Base-by-base conservation (phyloP, 2,329 filamentous ascomycete genomes). In the Fusarium sp. region DNA sequence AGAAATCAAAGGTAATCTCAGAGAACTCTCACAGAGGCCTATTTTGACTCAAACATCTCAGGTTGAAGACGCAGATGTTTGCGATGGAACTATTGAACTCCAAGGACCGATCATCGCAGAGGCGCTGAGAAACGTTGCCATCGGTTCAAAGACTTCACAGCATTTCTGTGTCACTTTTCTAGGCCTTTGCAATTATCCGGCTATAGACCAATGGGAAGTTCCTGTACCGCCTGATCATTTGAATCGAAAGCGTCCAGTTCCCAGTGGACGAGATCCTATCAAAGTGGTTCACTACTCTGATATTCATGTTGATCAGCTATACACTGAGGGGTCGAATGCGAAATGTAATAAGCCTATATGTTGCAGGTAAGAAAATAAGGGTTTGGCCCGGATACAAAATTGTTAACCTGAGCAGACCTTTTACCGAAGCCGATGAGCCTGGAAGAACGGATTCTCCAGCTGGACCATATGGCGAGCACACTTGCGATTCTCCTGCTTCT, bases 211-310 rank as follows among this genome's bases (percentile, higher is more conserved):
- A 3, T 82, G 82, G 72, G 76, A 77, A 16, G 77, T 87, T 16
- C 71, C 74, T 3, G 82, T 87, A 46, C 83, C 85, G 15, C 77
- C 78, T 9, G 70, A 79, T 10, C 83, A 83, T 63, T 79, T 81
- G 10, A 58, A 75, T 18, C 70, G 72, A 18, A 70, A 61, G 16
- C 80, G 83, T 16, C 80, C 82, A 18, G 41, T 57, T 3, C 78
- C 84, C 3, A 86, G 83, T 52, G 81, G 83, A 5, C 75, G 82
- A 73, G 69, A 77, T 8, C 84, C 86, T 8, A 73, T 88, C 66
- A 83, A 85, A 68, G 79, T 90, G 7, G 85, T 88, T 24, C 88
- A 90, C 71, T 86, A 86, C 74, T 88, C 85, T 15, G 88, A 90
- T 66, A 86, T 88, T 41, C 88, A 89, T 60, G 78, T 89, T 54